phyloP scores from a whole-genome alignment of 768 basidiomycete genomes.

The Mrakia gelida region DNA sequence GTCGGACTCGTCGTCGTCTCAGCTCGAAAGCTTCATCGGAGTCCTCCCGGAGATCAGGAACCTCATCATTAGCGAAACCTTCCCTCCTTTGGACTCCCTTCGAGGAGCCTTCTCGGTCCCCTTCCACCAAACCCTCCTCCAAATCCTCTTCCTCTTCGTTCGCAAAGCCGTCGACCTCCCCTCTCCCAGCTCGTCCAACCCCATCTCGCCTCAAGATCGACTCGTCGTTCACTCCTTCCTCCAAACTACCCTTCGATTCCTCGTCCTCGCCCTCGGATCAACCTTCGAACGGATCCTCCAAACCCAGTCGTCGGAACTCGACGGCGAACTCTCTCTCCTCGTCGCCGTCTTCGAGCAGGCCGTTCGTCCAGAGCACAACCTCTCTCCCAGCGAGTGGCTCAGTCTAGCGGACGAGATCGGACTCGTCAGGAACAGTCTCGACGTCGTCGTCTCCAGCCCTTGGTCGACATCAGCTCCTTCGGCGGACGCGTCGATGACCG shows the following conservation, averaged over 20 bases:
- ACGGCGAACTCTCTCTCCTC: slow-evolving; percentile 74
- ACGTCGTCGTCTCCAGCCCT: slow-evolving; percentile 59
- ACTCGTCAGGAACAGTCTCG: slow-evolving; percentile 68
- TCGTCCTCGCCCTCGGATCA: slow-evolving; percentile 57
- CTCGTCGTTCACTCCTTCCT: background rate
- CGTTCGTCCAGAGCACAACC: slow-evolving; percentile 62
- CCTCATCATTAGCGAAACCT: slow-evolving; percentile 68
- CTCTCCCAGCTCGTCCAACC: background rate
- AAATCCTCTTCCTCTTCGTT: slow-evolving; percentile 72
- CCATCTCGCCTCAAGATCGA: slow-evolving; percentile 2
- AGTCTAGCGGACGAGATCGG: slow-evolving; percentile 73
- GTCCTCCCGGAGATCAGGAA: slow-evolving; percentile 60
- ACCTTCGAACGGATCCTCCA: slow-evolving; percentile 46
- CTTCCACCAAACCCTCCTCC: slow-evolving; percentile 75
- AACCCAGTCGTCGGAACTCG: slow-evolving; percentile 53
- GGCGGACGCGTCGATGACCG: background rate
- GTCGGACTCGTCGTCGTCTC: background rate
- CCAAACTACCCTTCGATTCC: slow-evolving; percentile 55
- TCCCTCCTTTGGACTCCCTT: slow-evolving; percentile 68
- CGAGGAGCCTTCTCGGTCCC: slow-evolving; percentile 59
- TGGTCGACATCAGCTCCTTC: background rate
- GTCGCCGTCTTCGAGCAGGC: slow-evolving; percentile 80
- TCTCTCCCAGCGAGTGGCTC: slow-evolving; percentile 66
- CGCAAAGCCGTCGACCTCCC: slow-evolving; percentile 57
- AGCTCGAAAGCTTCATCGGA: slow-evolving; percentile 50